Percentiles rank a stretch among this genome's conserved stretches.
phyloP scores from a whole-genome alignment of 1,284 basidiomycete genomes.

The Retiboletus flavoniger region DNA sequence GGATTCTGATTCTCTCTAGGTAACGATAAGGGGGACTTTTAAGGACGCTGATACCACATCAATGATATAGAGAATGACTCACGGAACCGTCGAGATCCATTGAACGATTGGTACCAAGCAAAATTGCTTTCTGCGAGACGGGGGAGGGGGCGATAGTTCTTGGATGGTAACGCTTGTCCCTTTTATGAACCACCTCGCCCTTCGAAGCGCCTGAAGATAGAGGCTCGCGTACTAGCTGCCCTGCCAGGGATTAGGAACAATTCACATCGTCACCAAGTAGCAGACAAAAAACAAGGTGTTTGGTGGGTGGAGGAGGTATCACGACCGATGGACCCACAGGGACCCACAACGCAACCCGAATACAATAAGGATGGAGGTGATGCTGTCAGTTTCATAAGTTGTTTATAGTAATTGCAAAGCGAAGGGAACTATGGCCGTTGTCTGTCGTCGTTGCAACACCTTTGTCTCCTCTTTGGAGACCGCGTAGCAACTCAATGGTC shows the following conservation, averaged over 20 bases:
- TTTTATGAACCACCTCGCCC: conserved; percentile 17
- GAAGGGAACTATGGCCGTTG: background rate
- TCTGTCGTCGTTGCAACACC: conserved; percentile 10
- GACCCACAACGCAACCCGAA: conserved; percentile 23
- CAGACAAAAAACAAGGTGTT: conserved; percentile 22
- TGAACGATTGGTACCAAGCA: background rate
- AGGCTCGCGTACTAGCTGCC: background rate
- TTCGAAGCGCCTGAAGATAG: conserved; percentile 2
- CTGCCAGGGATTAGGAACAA: background rate
- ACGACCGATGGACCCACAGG: conserved; percentile 22
- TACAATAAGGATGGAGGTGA: conserved; percentile 15
- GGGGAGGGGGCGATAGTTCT: background rate
- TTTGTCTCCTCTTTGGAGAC: conserved; percentile 12
- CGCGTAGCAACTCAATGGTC: background rate
- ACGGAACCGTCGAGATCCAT: conserved; percentile 22
- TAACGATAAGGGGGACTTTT: background rate
- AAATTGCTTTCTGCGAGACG: background rate
- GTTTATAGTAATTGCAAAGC: background rate
- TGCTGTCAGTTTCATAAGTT: background rate
- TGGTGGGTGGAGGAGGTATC: background rate
- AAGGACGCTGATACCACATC: background rate
- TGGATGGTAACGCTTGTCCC: background rate
- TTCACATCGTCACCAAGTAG: conserved; percentile 15
- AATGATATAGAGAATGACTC: conserved; percentile 8
- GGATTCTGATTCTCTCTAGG: conserved; percentile 13